Conservation (phyloP, 495 filamentous ascomycete genomes). For the Penicillium manginii region DNA sequence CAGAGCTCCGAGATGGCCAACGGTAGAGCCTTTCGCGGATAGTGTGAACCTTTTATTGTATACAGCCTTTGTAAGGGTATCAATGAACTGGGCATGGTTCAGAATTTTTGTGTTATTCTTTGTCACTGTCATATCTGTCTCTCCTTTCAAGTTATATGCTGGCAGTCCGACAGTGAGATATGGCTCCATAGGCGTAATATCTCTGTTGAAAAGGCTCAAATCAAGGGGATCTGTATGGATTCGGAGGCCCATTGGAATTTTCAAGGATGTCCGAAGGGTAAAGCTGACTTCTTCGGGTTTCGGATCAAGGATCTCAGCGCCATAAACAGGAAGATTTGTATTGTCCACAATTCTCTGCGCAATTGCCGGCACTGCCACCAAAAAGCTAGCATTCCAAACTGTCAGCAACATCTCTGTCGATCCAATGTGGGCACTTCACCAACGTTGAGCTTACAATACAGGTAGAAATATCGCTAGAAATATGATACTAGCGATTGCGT, state of each 20-base stretch:
- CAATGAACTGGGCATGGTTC: slow-evolving; percentile 41
- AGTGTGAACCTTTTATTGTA: slow-evolving; percentile 37
- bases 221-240: slow-evolving; percentile 38
- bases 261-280: slow-evolving; percentile 38
- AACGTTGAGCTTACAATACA: slow-evolving; percentile 37
- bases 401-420: too few species aligned
- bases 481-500: slow-evolving; percentile 39
- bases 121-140: slow-evolving; percentile 38
- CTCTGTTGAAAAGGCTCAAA: slow-evolving; percentile 42
- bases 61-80: slow-evolving; percentile 41
- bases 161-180: slow-evolving; percentile 41
- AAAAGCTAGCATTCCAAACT: slow-evolving; percentile 9
- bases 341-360: slow-evolving; percentile 44
- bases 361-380: slow-evolving; percentile 45
- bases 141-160: slow-evolving; percentile 35
- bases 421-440: too few species aligned
- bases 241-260: slow-evolving; percentile 35
- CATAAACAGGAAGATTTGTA: slow-evolving; percentile 42
- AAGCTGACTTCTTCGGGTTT: slow-evolving; percentile 39
- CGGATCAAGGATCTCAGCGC: slow-evolving; percentile 38
- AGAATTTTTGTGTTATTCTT: slow-evolving; percentile 40
- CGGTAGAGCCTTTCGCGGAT: slow-evolving; percentile 38
- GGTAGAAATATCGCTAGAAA: slow-evolving; percentile 49
- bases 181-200: slow-evolving; percentile 31
- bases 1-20: slow-evolving; percentile 40